phyloP scores from a whole-genome alignment of 805 yeast genomes.

The Starmerella scarabaei region DNA sequence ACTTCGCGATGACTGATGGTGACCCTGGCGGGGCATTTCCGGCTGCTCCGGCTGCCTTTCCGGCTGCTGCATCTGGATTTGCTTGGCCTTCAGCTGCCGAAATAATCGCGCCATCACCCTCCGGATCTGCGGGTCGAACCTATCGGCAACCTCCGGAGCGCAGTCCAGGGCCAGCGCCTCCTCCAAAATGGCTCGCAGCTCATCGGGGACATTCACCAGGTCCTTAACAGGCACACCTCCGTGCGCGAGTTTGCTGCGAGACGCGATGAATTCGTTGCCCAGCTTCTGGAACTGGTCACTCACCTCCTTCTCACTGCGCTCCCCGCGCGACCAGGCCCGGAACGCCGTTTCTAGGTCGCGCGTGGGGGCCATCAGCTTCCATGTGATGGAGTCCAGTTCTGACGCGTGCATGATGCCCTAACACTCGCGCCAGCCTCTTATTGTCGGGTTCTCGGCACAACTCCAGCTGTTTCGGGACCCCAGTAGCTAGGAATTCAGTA shows the following conservation, averaged over 20 bases:
- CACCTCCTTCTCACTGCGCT: slow-evolving; percentile 70
- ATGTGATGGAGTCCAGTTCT: slow-evolving; percentile 29
- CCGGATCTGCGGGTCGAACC: slow-evolving; percentile 70
- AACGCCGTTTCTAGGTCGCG: slow-evolving; percentile 63
- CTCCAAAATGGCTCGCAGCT: slow-evolving; percentile 66
- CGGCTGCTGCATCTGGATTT: slow-evolving; percentile 4
- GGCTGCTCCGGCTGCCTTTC: slow-evolving; percentile 1
- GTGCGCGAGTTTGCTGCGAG: slow-evolving; percentile 62
- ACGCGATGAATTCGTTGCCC: slow-evolving; percentile 85
- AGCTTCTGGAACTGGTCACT: slow-evolving; percentile 82
- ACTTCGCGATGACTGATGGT: no score
- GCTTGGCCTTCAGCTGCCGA: slow-evolving; percentile 49
- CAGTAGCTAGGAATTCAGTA: no score
- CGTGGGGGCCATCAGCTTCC: slow-evolving; percentile 76
- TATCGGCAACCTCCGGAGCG: slow-evolving; percentile 66
- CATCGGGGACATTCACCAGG: slow-evolving; percentile 80
- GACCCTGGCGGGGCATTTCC: not conserved
- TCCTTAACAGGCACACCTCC: slow-evolving; percentile 70
- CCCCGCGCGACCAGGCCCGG: slow-evolving; percentile 77
- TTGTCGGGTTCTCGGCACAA: no score
- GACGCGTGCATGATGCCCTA: slow-evolving; percentile 7
- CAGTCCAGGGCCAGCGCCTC: slow-evolving; percentile 76
- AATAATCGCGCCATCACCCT: slow-evolving; percentile 72
- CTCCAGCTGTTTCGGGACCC: no score
- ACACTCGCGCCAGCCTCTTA: no score